These are phyloP conservation scores for Scedosporium minutisporum DNA, from an alignment of 2,329 filamentous ascomycete genomes.

Conservation along the genomic window DNA sequence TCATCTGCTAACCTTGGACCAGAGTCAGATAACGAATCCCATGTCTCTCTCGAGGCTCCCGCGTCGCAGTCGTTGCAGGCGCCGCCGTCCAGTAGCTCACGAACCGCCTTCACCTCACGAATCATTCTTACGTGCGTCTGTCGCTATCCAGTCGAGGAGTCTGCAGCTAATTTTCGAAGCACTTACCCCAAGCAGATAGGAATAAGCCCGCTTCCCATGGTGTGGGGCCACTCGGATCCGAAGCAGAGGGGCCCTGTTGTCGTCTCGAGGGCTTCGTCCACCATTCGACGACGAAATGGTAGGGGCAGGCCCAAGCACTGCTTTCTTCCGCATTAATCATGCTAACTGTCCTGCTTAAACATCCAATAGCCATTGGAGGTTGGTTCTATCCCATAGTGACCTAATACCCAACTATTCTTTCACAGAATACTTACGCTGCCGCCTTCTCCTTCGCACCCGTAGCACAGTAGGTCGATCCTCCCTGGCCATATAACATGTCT, in stretches of 20 bases:
- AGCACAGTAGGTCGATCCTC: slow-evolving; percentile 25
- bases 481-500: neutral
- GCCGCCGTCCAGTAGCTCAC: slow-evolving; percentile 22
- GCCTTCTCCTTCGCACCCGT: neutral
- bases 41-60: neutral
- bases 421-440: slow-evolving; percentile 7
- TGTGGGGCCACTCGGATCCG: slow-evolving; percentile 76
- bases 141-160: no score
- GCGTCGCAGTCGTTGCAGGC: slow-evolving; percentile 14
- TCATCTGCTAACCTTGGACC: neutral
- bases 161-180: slow-evolving; percentile 21
- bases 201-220: slow-evolving; percentile 80
- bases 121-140: slow-evolving; percentile 10
- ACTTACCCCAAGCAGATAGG: slow-evolving; percentile 93
- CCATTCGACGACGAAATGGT: slow-evolving; percentile 75
- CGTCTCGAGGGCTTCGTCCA: slow-evolving; percentile 66
- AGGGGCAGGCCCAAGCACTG: slow-evolving; percentile 20
- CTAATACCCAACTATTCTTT: slow-evolving; percentile 17
- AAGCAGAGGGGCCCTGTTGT: slow-evolving; percentile 74
- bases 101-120: slow-evolving; percentile 29
- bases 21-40: neutral
- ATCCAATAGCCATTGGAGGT: slow-evolving; percentile 46
- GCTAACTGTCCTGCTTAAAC: slow-evolving; percentile 5
- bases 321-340: neutral
- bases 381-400: slow-evolving; percentile 16